These are phyloP conservation scores for Suillus variegatus DNA, from an alignment of 768 basidiomycete species.

Conservation along the genomic window DNA sequence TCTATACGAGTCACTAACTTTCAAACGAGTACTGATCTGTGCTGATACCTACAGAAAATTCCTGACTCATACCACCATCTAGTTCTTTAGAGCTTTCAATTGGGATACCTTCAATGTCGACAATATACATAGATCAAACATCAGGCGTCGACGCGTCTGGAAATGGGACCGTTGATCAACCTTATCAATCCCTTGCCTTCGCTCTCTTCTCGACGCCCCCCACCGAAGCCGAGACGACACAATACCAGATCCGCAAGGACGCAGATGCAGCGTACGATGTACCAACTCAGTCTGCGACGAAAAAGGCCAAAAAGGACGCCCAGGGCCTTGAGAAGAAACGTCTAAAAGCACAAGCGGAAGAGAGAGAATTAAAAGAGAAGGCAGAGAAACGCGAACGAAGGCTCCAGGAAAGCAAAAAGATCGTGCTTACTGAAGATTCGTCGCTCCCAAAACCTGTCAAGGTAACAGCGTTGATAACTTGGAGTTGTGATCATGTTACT, in stretches of 20 bases:
- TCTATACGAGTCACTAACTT: conserved; percentile 2
- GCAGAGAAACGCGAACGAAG: conserved; percentile 70
- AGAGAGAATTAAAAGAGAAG: conserved; percentile 65
- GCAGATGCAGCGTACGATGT: conserved; percentile 66
- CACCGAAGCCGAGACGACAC: conserved; percentile 37
- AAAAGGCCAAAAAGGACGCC: conserved; percentile 91
- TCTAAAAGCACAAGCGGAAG: conserved; percentile 75
- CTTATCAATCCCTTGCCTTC: conserved; percentile 82
- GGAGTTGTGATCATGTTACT: conserved; percentile 9
- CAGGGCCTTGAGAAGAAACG: conserved; percentile 88
- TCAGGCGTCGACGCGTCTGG: conserved; percentile 75
- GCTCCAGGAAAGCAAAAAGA: conserved; percentile 87
- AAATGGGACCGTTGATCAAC: conserved; percentile 67
- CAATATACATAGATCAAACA: conserved; percentile 79
- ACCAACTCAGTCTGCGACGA: conserved; percentile 81
- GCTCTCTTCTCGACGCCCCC: conserved; percentile 63
- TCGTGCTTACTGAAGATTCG: conserved; percentile 76
- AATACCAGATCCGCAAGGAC: conserved; percentile 71
- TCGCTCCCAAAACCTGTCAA: conserved; percentile 69
- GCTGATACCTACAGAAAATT: not conserved
- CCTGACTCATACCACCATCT: conserved; percentile 12
- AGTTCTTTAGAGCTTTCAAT: not conserved
- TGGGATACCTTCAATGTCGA: conserved; percentile 32
- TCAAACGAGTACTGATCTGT: not conserved
- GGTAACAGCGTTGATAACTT: conserved; percentile 37